Evolutionary conservation across 2,329 filamentous ascomycete genomes (phyloP), one percentile per base, ranked within the genome.

Genomic region (Sclerotiophoma versabilis): DNA sequence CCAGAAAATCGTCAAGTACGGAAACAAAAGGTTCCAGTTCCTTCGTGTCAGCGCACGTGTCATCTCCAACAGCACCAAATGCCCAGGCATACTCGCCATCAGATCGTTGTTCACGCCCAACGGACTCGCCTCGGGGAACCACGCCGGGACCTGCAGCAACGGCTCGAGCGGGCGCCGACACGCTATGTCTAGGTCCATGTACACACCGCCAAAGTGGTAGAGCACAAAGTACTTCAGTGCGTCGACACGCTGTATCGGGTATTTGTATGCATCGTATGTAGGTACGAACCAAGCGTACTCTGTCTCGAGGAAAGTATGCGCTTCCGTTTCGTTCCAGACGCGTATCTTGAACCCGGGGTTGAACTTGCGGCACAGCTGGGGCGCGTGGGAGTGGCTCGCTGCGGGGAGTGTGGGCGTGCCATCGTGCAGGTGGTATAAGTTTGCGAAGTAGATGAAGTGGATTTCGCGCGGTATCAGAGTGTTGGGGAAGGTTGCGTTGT

Each of bases 1-100:
- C 62, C 63, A 71, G 41, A 70, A 70, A 10, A 72, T 65, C 0
- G 68, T 71, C 8, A 71, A 33, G 39, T 70, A 72, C 1, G 68
- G 63, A 23, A 64, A 68, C 5, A 63, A 8, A 25, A 63, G 47
- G 26, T 65, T 62, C 36, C 37, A 34, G 29, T 68, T 60, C n/a
- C 65, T 54, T 3, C 39, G 20, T 2, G 26, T 15, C 5, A 61
- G 34, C 1, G 39, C 41, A 14, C 36, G 41, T 2, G 63, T 56
- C 66, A 70, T 69, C 20, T 49, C 44, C 34, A 55, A 30, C 12
- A 66, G 8, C 9, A 71, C 46, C 2, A 67, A 63, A 30, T 72
- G 68, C 12, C 57, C 36, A 1, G 61, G 42, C 10, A 57, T 32
- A 5, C 54, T 60, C 6, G 67, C 63, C 60, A 66, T 65, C 33